Conservation (phyloP, 2,329 filamentous ascomycete species). For the Cordyceps tenuipes region DNA sequence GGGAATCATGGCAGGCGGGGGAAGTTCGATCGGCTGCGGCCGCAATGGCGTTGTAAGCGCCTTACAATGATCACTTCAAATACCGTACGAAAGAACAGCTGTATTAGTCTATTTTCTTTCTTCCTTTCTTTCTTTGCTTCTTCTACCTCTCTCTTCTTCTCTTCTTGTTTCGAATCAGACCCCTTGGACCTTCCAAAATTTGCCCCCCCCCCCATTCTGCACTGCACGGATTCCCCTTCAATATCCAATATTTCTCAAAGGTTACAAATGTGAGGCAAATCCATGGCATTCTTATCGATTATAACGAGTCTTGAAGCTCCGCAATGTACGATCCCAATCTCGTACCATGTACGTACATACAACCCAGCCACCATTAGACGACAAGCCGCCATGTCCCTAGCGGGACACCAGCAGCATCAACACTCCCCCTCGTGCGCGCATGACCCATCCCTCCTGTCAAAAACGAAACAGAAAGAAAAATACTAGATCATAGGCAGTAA, state of each 20-base stretch:
- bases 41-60: background rate
- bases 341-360: background rate
- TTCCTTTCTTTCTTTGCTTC: too few relatives aligned
- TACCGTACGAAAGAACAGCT: background rate
- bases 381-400: background rate
- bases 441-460: background rate
- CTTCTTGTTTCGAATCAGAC: background rate
- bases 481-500: background rate
- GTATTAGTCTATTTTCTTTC: too few relatives aligned
- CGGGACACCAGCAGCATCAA: background rate
- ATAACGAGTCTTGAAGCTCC: too few relatives aligned
- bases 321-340: background rate
- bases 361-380: background rate
- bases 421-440: too few relatives aligned
- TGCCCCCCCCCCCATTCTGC: too few relatives aligned
- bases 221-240: too few relatives aligned
- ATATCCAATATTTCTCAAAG: too few relatives aligned
- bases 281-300: background rate
- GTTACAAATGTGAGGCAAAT: background rate
- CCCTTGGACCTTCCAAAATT: background rate
- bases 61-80: background rate
- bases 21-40: conserved; percentile 4
- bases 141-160: background rate
- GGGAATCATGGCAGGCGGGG: background rate
- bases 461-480: background rate